Evolutionary conservation across 768 basidiomycete species (phyloP), one percentile per base, ranked within the genome.

Genomic region (Fomitopsis serialis): DNA sequence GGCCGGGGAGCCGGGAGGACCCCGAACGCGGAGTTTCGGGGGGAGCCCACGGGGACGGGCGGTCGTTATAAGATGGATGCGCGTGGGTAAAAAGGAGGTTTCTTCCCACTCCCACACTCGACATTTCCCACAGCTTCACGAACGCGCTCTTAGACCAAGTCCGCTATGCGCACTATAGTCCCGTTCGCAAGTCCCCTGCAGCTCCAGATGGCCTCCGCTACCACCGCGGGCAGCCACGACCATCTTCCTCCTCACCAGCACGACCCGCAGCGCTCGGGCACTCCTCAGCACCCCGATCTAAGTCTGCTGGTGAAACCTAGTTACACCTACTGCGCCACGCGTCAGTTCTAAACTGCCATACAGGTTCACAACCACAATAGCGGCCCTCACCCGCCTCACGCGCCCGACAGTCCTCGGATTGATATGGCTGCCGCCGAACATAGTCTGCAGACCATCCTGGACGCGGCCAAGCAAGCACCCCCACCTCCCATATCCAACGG

Each of bases 181-280:
- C 60, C 57, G 24, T 59, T 57, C 54, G 68, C 72, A 67, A 68
- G 68, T 67, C 71, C 71, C 65, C 66, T 70, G 64, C 72, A 67
- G 61, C 61, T 71, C 62, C 62, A 68, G 54, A 75, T 75, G 74
- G 70, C 71, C 60, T 66, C 75, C 58, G 65, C 68, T 27, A 62
- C 66, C 29, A 54, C 71, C 54, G 50, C 56, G 29, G 45, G 67
- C 63, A 59, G 64, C 58, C 68, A 66, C 61, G 37, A 60, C 49
- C 67, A 70, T 51, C 65, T 70, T 63, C 62, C 47, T 58, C 67
- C 74, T 71, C 68, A 73, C 70, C 48, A 71, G 77, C 77, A 80
- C 53, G 66, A 82, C 60, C 76, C 78, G 15, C 78, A 82, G 56
- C 80, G 65, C 68, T 75, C 70, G 65, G 76, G 66, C 62, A 78